Evolutionary conservation across 148 eudicot species (phyloP).

Genomic region (Heliamphora exappendiculata): DNA sequence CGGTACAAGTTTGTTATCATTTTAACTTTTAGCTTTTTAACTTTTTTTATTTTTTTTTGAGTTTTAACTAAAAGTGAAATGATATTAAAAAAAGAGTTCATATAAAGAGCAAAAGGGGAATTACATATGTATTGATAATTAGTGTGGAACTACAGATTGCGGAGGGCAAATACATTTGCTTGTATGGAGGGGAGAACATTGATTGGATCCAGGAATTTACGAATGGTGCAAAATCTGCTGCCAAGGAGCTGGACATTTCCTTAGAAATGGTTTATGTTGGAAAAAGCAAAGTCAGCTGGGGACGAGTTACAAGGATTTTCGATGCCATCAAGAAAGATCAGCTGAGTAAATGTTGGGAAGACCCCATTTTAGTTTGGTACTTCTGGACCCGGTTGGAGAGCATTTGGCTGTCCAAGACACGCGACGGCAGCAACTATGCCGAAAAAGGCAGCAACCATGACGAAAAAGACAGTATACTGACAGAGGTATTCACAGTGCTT

Average conservation of each 20-base stretch:
- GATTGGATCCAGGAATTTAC: slow-evolving; percentile 68
- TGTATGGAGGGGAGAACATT: slow-evolving; percentile 77
- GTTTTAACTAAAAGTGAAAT: no score
- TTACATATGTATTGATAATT: no score
- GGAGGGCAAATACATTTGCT: slow-evolving; percentile 48
- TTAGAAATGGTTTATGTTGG: slow-evolving; percentile 78
- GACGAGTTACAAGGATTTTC: slow-evolving; percentile 34
- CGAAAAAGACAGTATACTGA: slow-evolving; percentile 42
- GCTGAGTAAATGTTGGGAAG: slow-evolving; percentile 39
- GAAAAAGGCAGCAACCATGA: slow-evolving; percentile 33
- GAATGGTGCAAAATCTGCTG: slow-evolving; percentile 27
- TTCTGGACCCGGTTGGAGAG: slow-evolving; percentile 85
- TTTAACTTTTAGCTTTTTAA: no score
- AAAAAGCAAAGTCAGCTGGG: slow-evolving; percentile 55
- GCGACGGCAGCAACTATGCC: slow-evolving; percentile 46
- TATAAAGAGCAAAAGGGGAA: no score
- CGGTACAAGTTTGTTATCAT: no score
- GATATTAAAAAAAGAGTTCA: no score
- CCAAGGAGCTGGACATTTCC: slow-evolving; percentile 24
- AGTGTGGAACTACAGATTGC: slow-evolving; percentile 25
- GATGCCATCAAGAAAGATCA: slow-evolving; percentile 22
- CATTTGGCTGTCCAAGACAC: slow-evolving; percentile 77
- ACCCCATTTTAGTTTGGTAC: slow-evolving; percentile 55
- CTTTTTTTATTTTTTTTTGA: no score
- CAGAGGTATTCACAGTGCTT: slow-evolving; percentile 35